A percentile compares a stretch with the other conserved stretches of the same genome.
phyloP scores from a whole-genome alignment of 2,329 filamentous ascomycete species.

The Botrytis elliptica region DNA sequence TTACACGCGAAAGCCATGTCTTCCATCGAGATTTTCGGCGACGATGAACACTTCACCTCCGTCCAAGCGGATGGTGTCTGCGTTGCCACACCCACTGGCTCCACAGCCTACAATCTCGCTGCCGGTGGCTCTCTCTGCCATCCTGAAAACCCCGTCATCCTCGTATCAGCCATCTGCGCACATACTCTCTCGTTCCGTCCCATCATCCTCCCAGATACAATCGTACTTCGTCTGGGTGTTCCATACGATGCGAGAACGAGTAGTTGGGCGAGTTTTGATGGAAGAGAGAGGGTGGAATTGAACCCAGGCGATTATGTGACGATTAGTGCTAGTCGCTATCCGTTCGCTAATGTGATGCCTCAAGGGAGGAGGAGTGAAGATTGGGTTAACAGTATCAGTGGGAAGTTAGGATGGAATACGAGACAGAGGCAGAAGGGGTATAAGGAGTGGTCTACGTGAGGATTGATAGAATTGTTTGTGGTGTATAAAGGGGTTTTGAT shows the following conservation, averaged over 20 bases:
- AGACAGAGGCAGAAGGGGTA: constrained; percentile 71
- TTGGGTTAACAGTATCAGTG: constrained; percentile 78
- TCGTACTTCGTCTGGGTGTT: constrained; percentile 89
- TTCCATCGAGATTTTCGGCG: constrained; percentile 85
- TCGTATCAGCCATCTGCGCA: constrained; percentile 90
- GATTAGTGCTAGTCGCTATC: constrained; percentile 75
- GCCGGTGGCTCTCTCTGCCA: constrained; percentile 95
- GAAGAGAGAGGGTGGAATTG: constrained; percentile 81
- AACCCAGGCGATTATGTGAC: constrained; percentile 79
- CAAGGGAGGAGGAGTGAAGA: constrained; percentile 69
- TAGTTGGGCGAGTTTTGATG: constrained; percentile 98
- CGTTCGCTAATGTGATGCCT: constrained; percentile 74
- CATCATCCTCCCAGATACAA: constrained; percentile 95
- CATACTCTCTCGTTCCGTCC: constrained; percentile 94
- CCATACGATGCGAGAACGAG: constrained; percentile 87
- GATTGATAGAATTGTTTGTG: neutral
- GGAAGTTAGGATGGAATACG: constrained; percentile 80
- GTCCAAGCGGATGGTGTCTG: constrained; percentile 91
- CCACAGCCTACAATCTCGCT: constrained; percentile 92
- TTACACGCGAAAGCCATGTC: constrained; percentile 67
- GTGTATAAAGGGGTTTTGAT: neutral
- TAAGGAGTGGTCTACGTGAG: constrained; percentile 39
- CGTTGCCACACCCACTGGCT: constrained; percentile 90
- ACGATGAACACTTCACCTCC: constrained; percentile 89
- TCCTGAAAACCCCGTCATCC: constrained; percentile 93